Conservation (phyloP, 208 protist species). For the Crithidia bombi region DNA sequence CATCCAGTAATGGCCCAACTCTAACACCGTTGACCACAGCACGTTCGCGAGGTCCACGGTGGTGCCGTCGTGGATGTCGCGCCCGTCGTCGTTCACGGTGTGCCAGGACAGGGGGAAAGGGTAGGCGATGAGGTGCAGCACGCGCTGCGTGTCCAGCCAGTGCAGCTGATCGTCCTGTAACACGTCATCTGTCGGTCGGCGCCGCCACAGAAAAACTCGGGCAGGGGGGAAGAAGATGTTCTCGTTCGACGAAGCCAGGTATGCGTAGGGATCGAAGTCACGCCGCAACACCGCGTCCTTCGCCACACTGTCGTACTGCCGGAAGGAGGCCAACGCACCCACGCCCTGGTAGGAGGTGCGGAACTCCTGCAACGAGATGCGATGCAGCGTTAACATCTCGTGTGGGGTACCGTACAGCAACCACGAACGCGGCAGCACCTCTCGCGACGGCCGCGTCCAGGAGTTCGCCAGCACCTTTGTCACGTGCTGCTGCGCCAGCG, state of each 20-base stretch:
- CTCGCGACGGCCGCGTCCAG: slow-evolving; percentile 8
- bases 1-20: slow-evolving; percentile 53
- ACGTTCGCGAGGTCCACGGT: slow-evolving; percentile 45
- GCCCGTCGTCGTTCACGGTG: slow-evolving; percentile 48
- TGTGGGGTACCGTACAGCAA: slow-evolving; percentile 43
- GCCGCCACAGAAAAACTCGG: slow-evolving; percentile 5
- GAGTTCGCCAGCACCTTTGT: slow-evolving; percentile 3
- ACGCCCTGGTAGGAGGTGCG: not conserved
- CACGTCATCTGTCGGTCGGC: not conserved
- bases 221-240: slow-evolving; percentile 32
- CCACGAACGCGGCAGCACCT: slow-evolving; percentile 47
- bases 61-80: slow-evolving; percentile 58
- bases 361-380: slow-evolving; percentile 17
- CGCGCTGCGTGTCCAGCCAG: slow-evolving; percentile 72
- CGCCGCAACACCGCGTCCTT: not conserved
- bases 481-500: slow-evolving; percentile 4
- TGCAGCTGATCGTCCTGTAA: slow-evolving; percentile 83
- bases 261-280: slow-evolving; percentile 10
- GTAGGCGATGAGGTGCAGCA: slow-evolving; percentile 75
- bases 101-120: slow-evolving; percentile 82
- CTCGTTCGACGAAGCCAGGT: slow-evolving; percentile 1
- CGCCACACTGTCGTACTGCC: slow-evolving; percentile 2
- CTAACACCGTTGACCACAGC: slow-evolving; percentile 47
- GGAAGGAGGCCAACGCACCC: not conserved
- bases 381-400: slow-evolving; percentile 54